Conservation (phyloP, 2,329 filamentous ascomycete species). For the Penicillium sp. region DNA sequence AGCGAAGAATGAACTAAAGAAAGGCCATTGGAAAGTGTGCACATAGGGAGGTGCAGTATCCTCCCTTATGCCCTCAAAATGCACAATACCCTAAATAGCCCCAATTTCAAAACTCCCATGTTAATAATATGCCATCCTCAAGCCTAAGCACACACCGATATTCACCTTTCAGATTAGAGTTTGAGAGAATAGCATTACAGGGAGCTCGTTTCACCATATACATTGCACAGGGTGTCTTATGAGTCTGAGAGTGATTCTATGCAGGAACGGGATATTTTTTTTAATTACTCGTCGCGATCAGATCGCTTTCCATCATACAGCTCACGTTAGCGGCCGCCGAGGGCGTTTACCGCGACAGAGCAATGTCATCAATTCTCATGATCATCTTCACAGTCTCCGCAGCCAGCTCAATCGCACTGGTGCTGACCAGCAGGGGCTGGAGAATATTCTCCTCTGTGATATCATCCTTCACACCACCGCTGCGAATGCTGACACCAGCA, state of each 20-base stretch:
- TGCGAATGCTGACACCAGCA: conserved; percentile 97
- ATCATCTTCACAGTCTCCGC: conserved; percentile 99
- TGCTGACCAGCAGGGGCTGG: conserved; percentile 93
- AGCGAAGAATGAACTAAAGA: background rate
- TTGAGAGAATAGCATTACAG: background rate
- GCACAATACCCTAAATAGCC: background rate
- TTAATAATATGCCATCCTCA: background rate
- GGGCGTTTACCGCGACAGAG: conserved; percentile 47
- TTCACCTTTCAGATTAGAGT: background rate
- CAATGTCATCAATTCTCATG: conserved; percentile 67
- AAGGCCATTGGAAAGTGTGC: background rate
- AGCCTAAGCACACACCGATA: no score
- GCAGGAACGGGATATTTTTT: conserved; percentile 22
- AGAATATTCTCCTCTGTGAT: conserved; percentile 96
- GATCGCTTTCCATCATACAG: conserved; percentile 29
- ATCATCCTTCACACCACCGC: conserved; percentile 92
- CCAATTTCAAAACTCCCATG: background rate
- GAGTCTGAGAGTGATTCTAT: conserved; percentile 13
- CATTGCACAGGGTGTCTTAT: background rate
- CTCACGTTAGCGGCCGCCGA: conserved; percentile 17
- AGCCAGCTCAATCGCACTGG: conserved; percentile 93
- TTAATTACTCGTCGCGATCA: conserved; percentile 28
- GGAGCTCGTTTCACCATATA: background rate
- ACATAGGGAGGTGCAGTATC: background rate
- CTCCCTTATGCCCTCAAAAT: background rate